phyloP scores from a whole-genome alignment of 1,139 yeast genomes.

The Yamadazyma atmosphaerica region DNA sequence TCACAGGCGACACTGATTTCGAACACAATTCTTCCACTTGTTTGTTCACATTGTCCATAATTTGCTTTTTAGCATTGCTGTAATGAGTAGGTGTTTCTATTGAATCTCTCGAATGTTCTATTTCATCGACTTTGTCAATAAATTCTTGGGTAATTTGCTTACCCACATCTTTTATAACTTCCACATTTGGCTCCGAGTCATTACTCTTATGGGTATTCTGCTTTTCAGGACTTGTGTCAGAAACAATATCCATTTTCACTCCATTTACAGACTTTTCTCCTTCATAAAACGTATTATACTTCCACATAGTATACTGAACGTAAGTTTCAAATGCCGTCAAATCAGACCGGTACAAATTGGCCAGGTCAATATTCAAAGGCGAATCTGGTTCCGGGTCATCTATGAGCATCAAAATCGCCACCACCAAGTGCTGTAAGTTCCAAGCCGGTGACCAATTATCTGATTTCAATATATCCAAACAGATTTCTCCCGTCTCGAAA shows the following conservation, averaged over 20 bases:
- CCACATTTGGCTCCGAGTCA: conserved; percentile 1
- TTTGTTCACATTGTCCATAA: conserved; percentile 15
- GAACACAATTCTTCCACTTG: conserved; percentile 17
- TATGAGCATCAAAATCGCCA: conserved; percentile 68
- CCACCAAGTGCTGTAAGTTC: conserved; percentile 68
- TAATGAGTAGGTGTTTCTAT: conserved; percentile 7
- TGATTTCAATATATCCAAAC: conserved; percentile 71
- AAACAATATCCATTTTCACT: too few relatives aligned
- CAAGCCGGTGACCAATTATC: conserved; percentile 88
- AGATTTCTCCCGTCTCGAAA: conserved; percentile 71
- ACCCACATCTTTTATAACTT: conserved; percentile 16
- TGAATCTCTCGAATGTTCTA: conserved; percentile 14
- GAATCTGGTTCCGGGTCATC: conserved; percentile 83
- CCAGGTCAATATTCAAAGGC: conserved; percentile 83
- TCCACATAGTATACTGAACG: conserved; percentile 61
- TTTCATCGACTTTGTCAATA: conserved; percentile 17
- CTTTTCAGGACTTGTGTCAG: too few relatives aligned
- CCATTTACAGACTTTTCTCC: conserved; percentile 12
- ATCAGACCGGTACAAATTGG: conserved; percentile 66
- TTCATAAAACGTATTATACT: conserved; percentile 25
- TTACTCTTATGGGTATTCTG: neutral
- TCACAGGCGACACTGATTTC: conserved; percentile 14
- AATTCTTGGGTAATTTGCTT: conserved; percentile 17
- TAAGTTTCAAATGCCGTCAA: conserved; percentile 58
- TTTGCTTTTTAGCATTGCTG: conserved; percentile 14